phyloP scores from a whole-genome alignment of 208 protist genomes.

The Trypanosoma mega region DNA sequence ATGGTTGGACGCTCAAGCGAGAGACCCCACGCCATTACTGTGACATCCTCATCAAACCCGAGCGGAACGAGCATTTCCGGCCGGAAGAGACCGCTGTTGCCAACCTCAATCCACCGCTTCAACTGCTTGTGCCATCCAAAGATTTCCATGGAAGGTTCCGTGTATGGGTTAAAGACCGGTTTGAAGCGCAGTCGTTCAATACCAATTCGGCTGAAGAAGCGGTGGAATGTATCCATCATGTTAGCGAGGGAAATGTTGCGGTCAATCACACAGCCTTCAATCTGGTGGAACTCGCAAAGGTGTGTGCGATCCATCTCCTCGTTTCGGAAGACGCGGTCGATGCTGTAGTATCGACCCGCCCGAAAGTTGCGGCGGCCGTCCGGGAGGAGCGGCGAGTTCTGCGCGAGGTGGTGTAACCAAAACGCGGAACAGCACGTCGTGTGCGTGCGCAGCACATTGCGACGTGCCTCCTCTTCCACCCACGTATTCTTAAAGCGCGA shows the following conservation, averaged over 20 bases:
- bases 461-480: slow-evolving; percentile 92
- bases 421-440: slow-evolving; percentile 99
- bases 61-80: slow-evolving; percentile 99
- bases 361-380: slow-evolving; percentile 86
- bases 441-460: slow-evolving; percentile 99
- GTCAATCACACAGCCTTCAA: slow-evolving; percentile 99
- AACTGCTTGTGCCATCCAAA: slow-evolving; percentile 97
- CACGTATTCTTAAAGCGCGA: slow-evolving; percentile 93
- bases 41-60: slow-evolving; percentile 96
- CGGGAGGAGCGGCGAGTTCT: slow-evolving; percentile 44
- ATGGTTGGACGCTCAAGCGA: slow-evolving; percentile 99
- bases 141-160: slow-evolving; percentile 99
- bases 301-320: slow-evolving; percentile 99
- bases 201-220: slow-evolving; percentile 98
- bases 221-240: slow-evolving; percentile 98
- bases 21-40: slow-evolving; percentile 99
- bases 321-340: slow-evolving; percentile 99
- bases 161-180: slow-evolving; percentile 99
- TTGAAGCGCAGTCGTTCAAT: slow-evolving; percentile 99
- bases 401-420: slow-evolving; percentile 95
- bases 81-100: slow-evolving; percentile 98
- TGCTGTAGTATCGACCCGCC: slow-evolving; percentile 99
- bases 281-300: slow-evolving; percentile 99
- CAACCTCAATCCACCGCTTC: slow-evolving; percentile 97
- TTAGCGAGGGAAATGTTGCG: slow-evolving; percentile 96